A percentile compares a stretch with the other conserved stretches of the same genome.
Conservation (phyloP, 1,139 yeast species). For the Kodamaea alishanica region DNA sequence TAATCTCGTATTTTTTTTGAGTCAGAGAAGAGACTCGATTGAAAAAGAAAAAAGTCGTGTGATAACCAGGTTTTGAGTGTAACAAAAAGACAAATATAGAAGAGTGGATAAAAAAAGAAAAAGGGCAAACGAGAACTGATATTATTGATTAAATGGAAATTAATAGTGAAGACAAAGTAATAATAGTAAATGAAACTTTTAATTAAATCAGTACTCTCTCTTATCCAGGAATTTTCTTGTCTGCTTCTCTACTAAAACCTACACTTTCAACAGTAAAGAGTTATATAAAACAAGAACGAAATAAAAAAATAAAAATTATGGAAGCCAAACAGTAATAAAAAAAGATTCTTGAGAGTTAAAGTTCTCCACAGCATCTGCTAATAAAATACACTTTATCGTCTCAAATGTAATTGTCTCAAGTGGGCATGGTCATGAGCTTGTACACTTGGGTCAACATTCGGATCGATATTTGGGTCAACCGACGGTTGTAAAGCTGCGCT, state of each 20-base stretch:
- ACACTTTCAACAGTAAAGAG: neutral
- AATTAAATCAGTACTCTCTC: too few relatives aligned
- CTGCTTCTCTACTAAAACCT: too few relatives aligned
- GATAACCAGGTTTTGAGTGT: constrained; percentile 1
- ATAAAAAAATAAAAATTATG: constrained; percentile 2
- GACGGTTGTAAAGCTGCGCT: constrained; percentile 31
- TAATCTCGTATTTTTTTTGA: neutral
- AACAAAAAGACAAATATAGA: neutral
- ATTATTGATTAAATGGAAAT: too few relatives aligned
- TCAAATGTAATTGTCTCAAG: constrained; percentile 14
- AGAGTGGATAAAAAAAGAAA: too few relatives aligned
- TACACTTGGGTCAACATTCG: constrained; percentile 45
- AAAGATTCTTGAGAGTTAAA: too few relatives aligned
- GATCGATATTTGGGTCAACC: constrained; percentile 43
- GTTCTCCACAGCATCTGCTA: neutral
- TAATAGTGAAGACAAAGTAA: too few relatives aligned
- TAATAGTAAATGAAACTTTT: too few relatives aligned
- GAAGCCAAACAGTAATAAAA: too few relatives aligned
- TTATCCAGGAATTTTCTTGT: too few relatives aligned
- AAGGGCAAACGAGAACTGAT: neutral
- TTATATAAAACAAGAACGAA: constrained; percentile 10
- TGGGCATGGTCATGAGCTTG: constrained; percentile 44
- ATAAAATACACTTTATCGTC: constrained; percentile 7
- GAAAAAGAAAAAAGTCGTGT: constrained; percentile 4
- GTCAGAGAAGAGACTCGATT: constrained; percentile 1